Evolutionary conservation across 129 eudicot species (phyloP).

Genomic region (Helichrysum umbraculigerum): DNA sequence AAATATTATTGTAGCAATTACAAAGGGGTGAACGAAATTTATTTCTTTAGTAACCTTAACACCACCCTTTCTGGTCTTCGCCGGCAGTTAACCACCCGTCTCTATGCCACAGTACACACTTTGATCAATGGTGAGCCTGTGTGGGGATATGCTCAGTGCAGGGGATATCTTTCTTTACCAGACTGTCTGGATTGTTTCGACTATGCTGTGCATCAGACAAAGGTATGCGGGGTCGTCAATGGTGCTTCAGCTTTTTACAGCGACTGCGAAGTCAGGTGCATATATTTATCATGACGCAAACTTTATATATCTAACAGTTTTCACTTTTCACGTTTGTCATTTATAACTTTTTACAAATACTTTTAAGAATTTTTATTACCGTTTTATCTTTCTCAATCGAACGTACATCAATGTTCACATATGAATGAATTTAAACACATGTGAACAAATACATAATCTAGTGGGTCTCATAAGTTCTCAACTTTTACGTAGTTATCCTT

Average conservation of each 20-base stretch:
- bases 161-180: slow-evolving; percentile 39
- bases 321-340: no score
- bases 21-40: background rate
- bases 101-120: slow-evolving; percentile 36
- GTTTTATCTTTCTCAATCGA: no score
- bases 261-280: slow-evolving; percentile 58
- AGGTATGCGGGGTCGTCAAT: slow-evolving; percentile 34
- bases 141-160: slow-evolving; percentile 47
- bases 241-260: slow-evolving; percentile 46
- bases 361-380: no score
- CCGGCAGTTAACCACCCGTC: slow-evolving; percentile 27
- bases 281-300: background rate
- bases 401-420: no score
- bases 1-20: slow-evolving; percentile 13
- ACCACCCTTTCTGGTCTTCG: slow-evolving; percentile 47
- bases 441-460: no score
- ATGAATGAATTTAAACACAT: no score
- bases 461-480: no score
- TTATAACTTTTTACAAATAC: no score
- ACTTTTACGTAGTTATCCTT: no score
- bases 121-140: slow-evolving; percentile 38
- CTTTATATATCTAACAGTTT: no score
- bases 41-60: slow-evolving; percentile 44
- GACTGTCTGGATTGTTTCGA: slow-evolving; percentile 50
- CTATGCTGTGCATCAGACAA: slow-evolving; percentile 39